Percentiles rank a stretch among this genome's conserved stretches.
Evolutionary conservation across 2,329 filamentous ascomycete species (phyloP).

Genomic region (Raffaelea ambrosiae): DNA sequence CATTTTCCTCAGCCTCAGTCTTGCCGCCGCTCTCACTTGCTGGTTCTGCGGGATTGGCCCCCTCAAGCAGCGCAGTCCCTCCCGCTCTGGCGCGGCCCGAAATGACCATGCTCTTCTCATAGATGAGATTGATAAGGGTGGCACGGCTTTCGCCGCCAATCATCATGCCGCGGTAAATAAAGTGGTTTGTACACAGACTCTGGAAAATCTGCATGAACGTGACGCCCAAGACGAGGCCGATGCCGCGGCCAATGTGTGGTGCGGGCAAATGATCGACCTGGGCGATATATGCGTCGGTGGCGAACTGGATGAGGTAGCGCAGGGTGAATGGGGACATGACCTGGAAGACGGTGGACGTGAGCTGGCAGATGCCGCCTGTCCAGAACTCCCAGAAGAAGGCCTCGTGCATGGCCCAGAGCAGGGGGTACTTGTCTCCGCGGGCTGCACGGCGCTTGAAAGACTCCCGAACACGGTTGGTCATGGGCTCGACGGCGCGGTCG

Average conservation of each 20-base stretch:
- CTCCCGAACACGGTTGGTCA: constrained; percentile 57
- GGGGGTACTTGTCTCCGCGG: constrained; percentile 61
- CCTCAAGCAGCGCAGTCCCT: constrained; percentile 38
- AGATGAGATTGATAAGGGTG: constrained; percentile 77
- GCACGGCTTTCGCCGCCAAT: constrained; percentile 77
- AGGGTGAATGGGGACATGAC: constrained; percentile 79
- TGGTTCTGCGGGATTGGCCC: constrained; percentile 26
- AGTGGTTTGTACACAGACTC: constrained; percentile 77
- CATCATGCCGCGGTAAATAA: constrained; percentile 88
- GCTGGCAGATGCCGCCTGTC: constrained; percentile 69
- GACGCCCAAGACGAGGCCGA: constrained; percentile 79
- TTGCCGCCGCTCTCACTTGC: constrained; percentile 21
- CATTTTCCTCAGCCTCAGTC: constrained; percentile 7
- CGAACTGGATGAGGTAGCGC: constrained; percentile 79
- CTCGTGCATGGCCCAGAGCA: constrained; percentile 77
- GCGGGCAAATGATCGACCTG: constrained; percentile 36
- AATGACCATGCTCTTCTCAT: constrained; percentile 85
- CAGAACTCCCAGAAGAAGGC: constrained; percentile 80
- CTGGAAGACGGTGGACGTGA: constrained; percentile 65
- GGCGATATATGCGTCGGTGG: constrained; percentile 68
- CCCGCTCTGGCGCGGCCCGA: constrained; percentile 84
- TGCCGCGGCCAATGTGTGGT: constrained; percentile 64
- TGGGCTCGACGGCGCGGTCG: constrained; percentile 58
- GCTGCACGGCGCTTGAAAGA: constrained; percentile 62
- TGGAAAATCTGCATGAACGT: constrained; percentile 78